Evolutionary conservation across 306 rosid genomes (phyloP), one percentile per base, ranked within the genome.

Genomic region (Malus fusca): DNA sequence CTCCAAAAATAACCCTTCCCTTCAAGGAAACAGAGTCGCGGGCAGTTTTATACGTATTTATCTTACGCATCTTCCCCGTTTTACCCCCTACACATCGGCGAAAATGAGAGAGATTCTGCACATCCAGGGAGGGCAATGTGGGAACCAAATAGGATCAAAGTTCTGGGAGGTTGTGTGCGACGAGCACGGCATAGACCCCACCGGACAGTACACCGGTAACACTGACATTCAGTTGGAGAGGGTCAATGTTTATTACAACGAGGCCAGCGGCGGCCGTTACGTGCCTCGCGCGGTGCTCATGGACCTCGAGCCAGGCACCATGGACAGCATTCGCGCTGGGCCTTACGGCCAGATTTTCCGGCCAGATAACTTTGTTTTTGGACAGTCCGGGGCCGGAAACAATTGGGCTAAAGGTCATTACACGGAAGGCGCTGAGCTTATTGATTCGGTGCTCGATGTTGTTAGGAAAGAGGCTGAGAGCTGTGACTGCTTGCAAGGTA

Each of bases 291-390:
- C 91, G 19, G 96, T 91, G 83, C 81, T 88, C 5, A 88, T 91
- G 93, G 96, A 91, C 80, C 91, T 91, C 17, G 96, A 91, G 43
- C 96, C 96, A 0, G 96, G 96, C 21, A 91, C 96, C 75, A 91
- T 91, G 91, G 96, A 88, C 4, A 79, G 89, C 11, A 63, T 84
- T 70, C 82, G 93, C 12, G 76, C 88, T 0, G 90, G 93, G 0
- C 91, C 89, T 3, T 87, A 88, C 2, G 93, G 96, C 18, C 90
- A 84, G 89, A 87, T 88, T 75, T 90, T 90, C 78, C 80, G 96
- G 19, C 96, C 91, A 0, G 96, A 88, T 44, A 90, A 88, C 87
- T 87, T 90, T 14, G 87, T 88, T 11, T 90, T 88, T 53, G 96
- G 96, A 6, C 90, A 89, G 71, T 83, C 90, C 0, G 93, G 93